Base-by-base conservation (phyloP, 108 stramenopile genomes). In the Fistulifera pelliculosa region DNA sequence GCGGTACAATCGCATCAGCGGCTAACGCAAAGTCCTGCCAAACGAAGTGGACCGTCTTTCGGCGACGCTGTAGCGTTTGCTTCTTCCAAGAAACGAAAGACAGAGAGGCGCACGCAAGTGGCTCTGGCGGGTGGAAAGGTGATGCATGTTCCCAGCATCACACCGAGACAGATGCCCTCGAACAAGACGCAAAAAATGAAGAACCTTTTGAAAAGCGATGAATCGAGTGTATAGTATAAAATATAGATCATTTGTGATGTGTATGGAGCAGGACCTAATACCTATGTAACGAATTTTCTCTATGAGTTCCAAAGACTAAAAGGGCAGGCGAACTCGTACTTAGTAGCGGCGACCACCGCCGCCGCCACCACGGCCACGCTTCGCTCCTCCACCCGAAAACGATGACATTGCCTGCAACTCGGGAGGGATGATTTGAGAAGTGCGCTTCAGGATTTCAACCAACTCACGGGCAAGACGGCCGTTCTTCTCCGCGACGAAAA, bases 401-500 rank as follows among this genome's bases (percentile, higher is more conserved):
- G 62, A 61, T 3, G 78, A 64, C 47, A 85, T 56, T 16, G 51
- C 55, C 31, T 64, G 62, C 21, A 92, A 62, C 53, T 88, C 80
- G 1, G 61, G 66, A 38, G 90, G 80, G 27, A 92, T 67, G 47
- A 73, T 48, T 61, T 92, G 90, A n/a, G 52, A 35, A 21, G 84
- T 84, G 28, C 83, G 68, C 19, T 77, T 74, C 43, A 92, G 64
- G 44, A 92, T 88, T n/a, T 88, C 86, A 13, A 88, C 66, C 14
- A 92, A 67, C 27, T 88, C 86, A 43, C 75, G 61, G 15, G 94
- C 93, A 68, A 96, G 61, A 40, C 90, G 74, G 28, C 71, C 81
- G 74, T 98, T 93, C 79, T 97, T 96, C 24, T 83, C 85, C 3
- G 84, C 64, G 38, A 98, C 92, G 61, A 92, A 92, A 99, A 98